A percentile compares a stretch with the other conserved stretches of the same genome.
Evolutionary conservation across 306 rosid genomes (phyloP).

Genomic region (Fragaria ananassa): DNA sequence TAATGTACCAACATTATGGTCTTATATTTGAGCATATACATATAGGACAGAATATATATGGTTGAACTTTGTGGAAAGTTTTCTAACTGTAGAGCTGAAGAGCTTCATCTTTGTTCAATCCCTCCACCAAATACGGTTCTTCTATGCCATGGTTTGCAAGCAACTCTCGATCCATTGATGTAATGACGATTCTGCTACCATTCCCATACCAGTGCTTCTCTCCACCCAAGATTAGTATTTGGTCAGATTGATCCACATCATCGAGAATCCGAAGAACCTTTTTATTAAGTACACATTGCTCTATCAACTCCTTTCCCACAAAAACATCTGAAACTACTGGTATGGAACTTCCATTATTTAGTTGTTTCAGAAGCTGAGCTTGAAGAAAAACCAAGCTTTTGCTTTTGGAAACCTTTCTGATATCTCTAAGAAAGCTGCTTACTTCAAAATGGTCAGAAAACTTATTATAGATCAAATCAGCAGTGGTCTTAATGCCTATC

Average conservation of each 20-base stretch:
- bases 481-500: not conserved
- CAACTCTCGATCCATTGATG: conserved; percentile 26
- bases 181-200: conserved; percentile 41
- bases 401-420: not conserved
- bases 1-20: too few relatives aligned
- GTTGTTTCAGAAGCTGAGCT: conserved; percentile 19
- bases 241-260: conserved; percentile 34
- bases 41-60: too few relatives aligned
- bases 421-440: not conserved
- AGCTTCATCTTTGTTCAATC: not conserved
- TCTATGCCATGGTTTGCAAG: not conserved
- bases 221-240: conserved; percentile 28
- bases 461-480: not conserved
- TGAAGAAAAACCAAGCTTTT: conserved; percentile 24
- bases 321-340: not conserved
- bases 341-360: conserved; percentile 6
- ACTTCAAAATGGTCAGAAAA: not conserved
- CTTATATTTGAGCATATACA: too few relatives aligned
- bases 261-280: conserved; percentile 18
- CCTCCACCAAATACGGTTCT: not conserved
- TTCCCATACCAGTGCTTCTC: conserved; percentile 6
- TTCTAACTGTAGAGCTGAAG: not conserved
- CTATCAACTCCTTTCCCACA: conserved; percentile 11
- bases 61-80: not conserved
- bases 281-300: conserved; percentile 23